Evolutionary conservation across 768 basidiomycete species (phyloP).

Genomic region (Pulveroboletus frians): DNA sequence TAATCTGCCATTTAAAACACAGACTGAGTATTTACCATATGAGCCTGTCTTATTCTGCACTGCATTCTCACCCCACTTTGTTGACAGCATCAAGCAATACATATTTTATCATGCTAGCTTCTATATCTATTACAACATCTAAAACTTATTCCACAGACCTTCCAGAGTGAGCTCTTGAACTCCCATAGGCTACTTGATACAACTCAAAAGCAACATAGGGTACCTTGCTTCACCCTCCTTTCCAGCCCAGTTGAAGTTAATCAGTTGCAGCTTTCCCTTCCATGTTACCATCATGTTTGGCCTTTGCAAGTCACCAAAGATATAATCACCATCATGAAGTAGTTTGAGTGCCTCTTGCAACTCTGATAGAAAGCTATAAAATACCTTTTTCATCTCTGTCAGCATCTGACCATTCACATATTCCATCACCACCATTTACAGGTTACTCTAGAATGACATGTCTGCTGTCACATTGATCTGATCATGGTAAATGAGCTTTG

Average conservation of each 20-base stretch:
- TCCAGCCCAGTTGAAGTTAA: constrained; percentile 3
- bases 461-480: constrained; percentile 3
- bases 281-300: constrained; percentile 31
- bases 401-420: constrained; percentile 19
- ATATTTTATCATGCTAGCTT: too few relatives aligned
- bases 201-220: not conserved
- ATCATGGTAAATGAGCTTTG: constrained; percentile 31
- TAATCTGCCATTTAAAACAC: too few relatives aligned
- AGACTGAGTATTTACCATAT: too few relatives aligned
- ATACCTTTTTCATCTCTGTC: constrained; percentile 2
- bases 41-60: too few relatives aligned
- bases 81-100: too few relatives aligned
- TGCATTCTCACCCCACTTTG: too few relatives aligned
- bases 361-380: constrained; percentile 13
- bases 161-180: not conserved
- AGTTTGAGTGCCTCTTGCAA: constrained; percentile 14
- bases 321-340: constrained; percentile 30
- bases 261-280: not conserved
- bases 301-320: constrained; percentile 35
- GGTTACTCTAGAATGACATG: constrained; percentile 10
- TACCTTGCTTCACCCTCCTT: not conserved
- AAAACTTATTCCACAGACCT: too few relatives aligned
- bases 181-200: not conserved
- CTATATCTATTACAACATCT: too few relatives aligned
- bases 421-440: constrained; percentile 38